Conservation (phyloP, 805 yeast genomes). For the Metschnikowia cerradonensis region DNA sequence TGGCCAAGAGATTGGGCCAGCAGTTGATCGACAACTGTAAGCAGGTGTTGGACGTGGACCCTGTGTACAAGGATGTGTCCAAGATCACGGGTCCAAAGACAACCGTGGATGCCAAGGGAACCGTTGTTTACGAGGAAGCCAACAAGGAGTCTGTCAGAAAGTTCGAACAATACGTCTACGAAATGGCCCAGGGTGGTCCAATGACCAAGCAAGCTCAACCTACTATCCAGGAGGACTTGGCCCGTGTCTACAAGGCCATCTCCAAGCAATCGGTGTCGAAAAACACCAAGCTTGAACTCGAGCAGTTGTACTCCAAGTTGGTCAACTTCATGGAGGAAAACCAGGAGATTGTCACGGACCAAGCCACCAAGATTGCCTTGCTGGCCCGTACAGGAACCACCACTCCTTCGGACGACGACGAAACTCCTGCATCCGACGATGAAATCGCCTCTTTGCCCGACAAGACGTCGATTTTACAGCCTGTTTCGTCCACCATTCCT, state of each 20-base stretch:
- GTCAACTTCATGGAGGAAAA: constrained; percentile 64
- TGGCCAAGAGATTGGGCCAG: constrained; percentile 86
- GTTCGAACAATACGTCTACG: constrained; percentile 90
- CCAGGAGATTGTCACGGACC: constrained; percentile 66
- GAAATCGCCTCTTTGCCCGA: constrained; percentile 85
- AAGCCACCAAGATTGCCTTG: constrained; percentile 52
- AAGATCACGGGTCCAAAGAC: constrained; percentile 96
- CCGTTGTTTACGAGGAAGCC: constrained; percentile 75
- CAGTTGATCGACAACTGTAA: constrained; percentile 94
- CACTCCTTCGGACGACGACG: constrained; percentile 36
- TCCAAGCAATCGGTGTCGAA: constrained; percentile 63
- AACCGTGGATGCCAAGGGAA: constrained; percentile 81
- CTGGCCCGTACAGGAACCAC: constrained; percentile 42
- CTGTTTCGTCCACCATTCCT: constrained; percentile 70
- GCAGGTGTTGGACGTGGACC: constrained; percentile 73
- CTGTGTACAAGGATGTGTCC: constrained; percentile 93
- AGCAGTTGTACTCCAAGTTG: constrained; percentile 65
- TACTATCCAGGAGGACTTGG: constrained; percentile 78
- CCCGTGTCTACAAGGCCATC: constrained; percentile 77
- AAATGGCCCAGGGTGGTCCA: constrained; percentile 94
- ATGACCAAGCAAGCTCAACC: constrained; percentile 67
- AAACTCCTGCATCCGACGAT: constrained; percentile 46
- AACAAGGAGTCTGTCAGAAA: constrained; percentile 90
- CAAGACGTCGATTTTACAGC: constrained; percentile 61
- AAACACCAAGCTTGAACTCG: constrained; percentile 63